A percentile compares a stretch with the other conserved stretches of the same genome.
Evolutionary conservation across 768 basidiomycete genomes (phyloP).

Genomic region (Leccinum barrowsii): DNA sequence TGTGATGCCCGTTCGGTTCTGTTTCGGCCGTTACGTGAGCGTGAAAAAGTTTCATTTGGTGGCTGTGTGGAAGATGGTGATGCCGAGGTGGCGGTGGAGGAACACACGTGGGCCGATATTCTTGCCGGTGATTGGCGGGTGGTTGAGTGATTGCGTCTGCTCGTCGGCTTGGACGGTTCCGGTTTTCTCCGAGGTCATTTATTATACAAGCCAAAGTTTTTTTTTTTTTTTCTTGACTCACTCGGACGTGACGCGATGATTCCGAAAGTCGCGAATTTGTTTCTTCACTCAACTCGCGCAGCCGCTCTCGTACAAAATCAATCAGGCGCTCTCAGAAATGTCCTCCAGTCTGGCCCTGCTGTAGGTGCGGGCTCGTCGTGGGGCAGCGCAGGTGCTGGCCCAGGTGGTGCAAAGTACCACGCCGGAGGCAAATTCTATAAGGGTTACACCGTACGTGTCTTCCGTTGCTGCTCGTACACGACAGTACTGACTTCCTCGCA

Average conservation of each 20-base stretch:
- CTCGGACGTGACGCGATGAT: constrained; percentile 49
- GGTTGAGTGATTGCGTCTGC: constrained; percentile 10
- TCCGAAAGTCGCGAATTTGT: constrained; percentile 77
- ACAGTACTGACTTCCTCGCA: constrained; percentile 25
- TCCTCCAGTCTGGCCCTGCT: constrained; percentile 55
- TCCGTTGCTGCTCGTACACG: neutral
- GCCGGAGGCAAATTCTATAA: constrained; percentile 69
- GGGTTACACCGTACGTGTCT: constrained; percentile 56
- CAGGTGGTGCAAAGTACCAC: constrained; percentile 71
- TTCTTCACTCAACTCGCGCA: constrained; percentile 73
- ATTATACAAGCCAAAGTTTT: constrained; percentile 4
- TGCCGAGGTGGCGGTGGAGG: constrained; percentile 11
- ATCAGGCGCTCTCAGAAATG: constrained; percentile 67
- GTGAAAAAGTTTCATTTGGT: constrained; percentile 27
- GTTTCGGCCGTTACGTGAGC: constrained; percentile 17
- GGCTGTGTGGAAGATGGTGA: constrained; percentile 23
- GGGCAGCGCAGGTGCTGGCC: constrained; percentile 52
- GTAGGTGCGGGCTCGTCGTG: constrained; percentile 50
- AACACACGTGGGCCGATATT: constrained; percentile 29
- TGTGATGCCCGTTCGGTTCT: constrained; percentile 10
- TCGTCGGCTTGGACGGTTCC: constrained; percentile 15
- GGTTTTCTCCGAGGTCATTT: constrained; percentile 20
- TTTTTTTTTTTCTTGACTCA: constrained; percentile 11
- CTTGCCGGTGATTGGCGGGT: constrained; percentile 29
- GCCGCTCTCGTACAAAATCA: constrained; percentile 75